A percentile compares a stretch with the other conserved stretches of the same genome.
Evolutionary conservation across 805 yeast species (phyloP).

Genomic region (Jamesozyma jinghongensis): DNA sequence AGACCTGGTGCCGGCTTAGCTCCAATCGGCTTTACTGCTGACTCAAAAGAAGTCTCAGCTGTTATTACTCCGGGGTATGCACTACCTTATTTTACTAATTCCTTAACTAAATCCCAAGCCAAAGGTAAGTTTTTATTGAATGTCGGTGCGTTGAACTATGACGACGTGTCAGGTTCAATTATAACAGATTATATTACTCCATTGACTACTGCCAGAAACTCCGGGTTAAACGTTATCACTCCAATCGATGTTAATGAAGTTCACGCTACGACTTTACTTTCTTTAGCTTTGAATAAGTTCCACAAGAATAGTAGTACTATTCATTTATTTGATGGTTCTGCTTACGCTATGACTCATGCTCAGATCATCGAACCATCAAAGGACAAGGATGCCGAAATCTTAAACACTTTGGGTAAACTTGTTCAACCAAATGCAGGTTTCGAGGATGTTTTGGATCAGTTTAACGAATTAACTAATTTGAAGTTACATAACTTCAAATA

Average conservation of each 20-base stretch:
- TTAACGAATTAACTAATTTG: constrained; percentile 20
- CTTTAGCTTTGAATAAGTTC: constrained; percentile 50
- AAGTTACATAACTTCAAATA: constrained; percentile 37
- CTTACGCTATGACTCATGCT: constrained; percentile 24
- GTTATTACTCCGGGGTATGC: constrained; percentile 57
- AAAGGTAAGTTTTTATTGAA: constrained; percentile 56
- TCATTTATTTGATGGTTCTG: constrained; percentile 74
- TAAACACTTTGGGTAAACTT: constrained; percentile 4
- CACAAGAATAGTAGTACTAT: constrained; percentile 38
- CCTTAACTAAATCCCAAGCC: constrained; percentile 34
- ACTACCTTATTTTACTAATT: constrained; percentile 57
- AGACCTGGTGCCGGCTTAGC: constrained; percentile 79
- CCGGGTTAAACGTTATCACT: constrained; percentile 55
- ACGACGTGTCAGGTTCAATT: constrained; percentile 41
- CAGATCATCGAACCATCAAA: constrained; percentile 11
- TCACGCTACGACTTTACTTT: constrained; percentile 56
- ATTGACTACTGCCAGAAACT: constrained; percentile 49
- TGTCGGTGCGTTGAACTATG: constrained; percentile 70
- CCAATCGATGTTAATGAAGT: constrained; percentile 57
- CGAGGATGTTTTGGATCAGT: constrained; percentile 20
- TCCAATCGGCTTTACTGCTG: constrained; percentile 56
- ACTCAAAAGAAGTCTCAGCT: constrained; percentile 27
- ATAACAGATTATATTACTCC: constrained; percentile 58
- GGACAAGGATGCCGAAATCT: constrained; percentile 7
- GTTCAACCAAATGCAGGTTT: constrained; percentile 8